Percentiles rank a stretch among this genome's conserved stretches.
Evolutionary conservation across 1,284 basidiomycete species (phyloP).

Genomic region (Cryptococcus sp.): DNA sequence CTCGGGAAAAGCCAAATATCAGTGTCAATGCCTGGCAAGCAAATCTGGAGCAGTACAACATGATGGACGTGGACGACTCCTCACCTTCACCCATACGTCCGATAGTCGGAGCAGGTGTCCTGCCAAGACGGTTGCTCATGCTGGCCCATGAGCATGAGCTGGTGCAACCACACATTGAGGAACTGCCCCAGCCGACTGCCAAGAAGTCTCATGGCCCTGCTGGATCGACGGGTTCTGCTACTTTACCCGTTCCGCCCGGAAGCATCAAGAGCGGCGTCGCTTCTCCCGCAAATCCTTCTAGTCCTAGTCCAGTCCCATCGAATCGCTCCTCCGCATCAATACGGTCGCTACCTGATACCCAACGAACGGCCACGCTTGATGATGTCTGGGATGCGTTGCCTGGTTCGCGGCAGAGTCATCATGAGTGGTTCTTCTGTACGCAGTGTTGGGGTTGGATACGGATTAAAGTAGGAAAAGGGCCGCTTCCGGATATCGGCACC

Average conservation of each 20-base stretch:
- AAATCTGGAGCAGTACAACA: constrained; percentile 11
- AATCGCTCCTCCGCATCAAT: constrained; percentile 12
- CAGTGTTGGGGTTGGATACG: constrained; percentile 44
- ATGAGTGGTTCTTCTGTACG: constrained; percentile 47
- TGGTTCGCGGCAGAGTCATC: constrained; percentile 25
- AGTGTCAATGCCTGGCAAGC: constrained; percentile 19
- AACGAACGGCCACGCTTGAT: constrained; percentile 12
- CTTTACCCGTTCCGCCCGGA: background rate
- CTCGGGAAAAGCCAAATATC: background rate
- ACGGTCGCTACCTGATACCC: constrained; percentile 11
- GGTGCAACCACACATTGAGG: constrained; percentile 29
- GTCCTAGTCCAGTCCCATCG: constrained; percentile 15
- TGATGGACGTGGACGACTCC: constrained; percentile 26
- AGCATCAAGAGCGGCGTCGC: background rate
- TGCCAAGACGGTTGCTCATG: constrained; percentile 30
- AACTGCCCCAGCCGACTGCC: constrained; percentile 27
- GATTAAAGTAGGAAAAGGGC: constrained; percentile 22
- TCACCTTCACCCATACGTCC: constrained; percentile 22
- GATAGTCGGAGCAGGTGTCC: constrained; percentile 38
- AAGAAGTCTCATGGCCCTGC: constrained; percentile 2
- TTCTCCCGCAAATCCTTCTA: constrained; percentile 3
- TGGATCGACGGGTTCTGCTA: constrained; percentile 1
- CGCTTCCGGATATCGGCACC: constrained; percentile 1
- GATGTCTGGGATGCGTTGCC: constrained; percentile 42
- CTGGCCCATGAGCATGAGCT: constrained; percentile 39